Evolutionary conservation across 2,329 filamentous ascomycete genomes (phyloP).

Genomic region (Pseudogymnoascus sp.): DNA sequence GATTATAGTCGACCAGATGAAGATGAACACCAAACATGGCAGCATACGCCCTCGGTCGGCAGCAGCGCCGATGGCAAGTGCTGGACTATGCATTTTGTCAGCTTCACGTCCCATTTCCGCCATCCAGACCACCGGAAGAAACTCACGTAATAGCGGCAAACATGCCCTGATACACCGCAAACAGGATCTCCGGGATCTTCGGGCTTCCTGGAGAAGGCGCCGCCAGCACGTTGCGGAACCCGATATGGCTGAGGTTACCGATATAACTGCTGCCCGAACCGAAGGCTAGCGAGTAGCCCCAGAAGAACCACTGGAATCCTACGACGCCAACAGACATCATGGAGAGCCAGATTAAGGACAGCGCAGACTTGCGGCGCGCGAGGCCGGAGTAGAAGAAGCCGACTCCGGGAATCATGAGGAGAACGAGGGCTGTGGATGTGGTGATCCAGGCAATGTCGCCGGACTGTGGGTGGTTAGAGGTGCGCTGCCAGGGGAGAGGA

Average conservation of each 20-base stretch:
- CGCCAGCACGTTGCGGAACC: constrained; percentile 68
- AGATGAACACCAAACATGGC: constrained; percentile 86
- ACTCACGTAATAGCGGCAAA: constrained; percentile 73
- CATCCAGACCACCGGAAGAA: constrained; percentile 18
- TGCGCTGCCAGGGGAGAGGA: background rate
- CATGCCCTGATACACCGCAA: constrained; percentile 83
- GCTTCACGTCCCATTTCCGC: constrained; percentile 9
- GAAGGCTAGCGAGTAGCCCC: constrained; percentile 32
- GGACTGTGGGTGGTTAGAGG: constrained; percentile 41
- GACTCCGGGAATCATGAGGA: constrained; percentile 90
- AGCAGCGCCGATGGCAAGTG: constrained; percentile 76
- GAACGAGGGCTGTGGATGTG: constrained; percentile 71
- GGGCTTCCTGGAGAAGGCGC: constrained; percentile 67
- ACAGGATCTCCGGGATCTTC: constrained; percentile 75
- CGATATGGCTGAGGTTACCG: constrained; percentile 73
- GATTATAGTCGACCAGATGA: constrained; percentile 82
- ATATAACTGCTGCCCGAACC: constrained; percentile 52
- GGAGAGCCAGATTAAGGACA: constrained; percentile 86
- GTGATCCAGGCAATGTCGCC: constrained; percentile 86
- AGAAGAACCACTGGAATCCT: constrained; percentile 80
- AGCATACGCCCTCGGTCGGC: constrained; percentile 85
- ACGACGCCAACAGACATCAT: constrained; percentile 80
- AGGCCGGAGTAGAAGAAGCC: constrained; percentile 91
- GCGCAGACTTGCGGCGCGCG: constrained; percentile 78
- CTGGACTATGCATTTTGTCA: constrained; percentile 46